Evolutionary conservation across 2,329 filamentous ascomycete species (phyloP).

Genomic region (Ceratocystiopsis sp.): DNA sequence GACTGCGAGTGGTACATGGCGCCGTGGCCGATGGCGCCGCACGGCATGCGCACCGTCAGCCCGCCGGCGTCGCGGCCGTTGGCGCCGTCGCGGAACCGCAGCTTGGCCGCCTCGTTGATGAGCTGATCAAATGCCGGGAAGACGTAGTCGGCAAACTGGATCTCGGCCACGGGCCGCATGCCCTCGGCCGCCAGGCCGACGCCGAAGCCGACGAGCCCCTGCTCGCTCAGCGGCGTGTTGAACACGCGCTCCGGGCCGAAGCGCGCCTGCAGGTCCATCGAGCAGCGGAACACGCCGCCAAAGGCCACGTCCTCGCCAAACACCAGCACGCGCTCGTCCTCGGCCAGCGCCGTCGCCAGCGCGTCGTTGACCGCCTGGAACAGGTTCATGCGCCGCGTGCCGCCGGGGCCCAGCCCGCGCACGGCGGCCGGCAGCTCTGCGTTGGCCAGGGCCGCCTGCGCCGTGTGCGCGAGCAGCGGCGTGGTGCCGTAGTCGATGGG

Average conservation of each 20-base stretch:
- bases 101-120: slow-evolving; percentile 84
- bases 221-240: slow-evolving; percentile 88
- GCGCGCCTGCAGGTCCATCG: slow-evolving; percentile 74
- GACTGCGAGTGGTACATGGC: slow-evolving; percentile 79
- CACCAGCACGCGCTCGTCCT: slow-evolving; percentile 72
- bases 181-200: slow-evolving; percentile 82
- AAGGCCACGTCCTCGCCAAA: slow-evolving; percentile 98
- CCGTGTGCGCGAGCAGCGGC: slow-evolving; percentile 62
- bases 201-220: slow-evolving; percentile 86
- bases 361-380: slow-evolving; percentile 91
- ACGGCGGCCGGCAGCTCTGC: slow-evolving; percentile 52
- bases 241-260: slow-evolving; percentile 84
- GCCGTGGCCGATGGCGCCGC: slow-evolving; percentile 77
- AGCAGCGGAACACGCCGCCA: slow-evolving; percentile 88
- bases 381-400: slow-evolving; percentile 77
- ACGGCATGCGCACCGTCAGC: slow-evolving; percentile 78
- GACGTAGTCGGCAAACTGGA: slow-evolving; percentile 91
- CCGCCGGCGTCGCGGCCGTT: slow-evolving; percentile 50
- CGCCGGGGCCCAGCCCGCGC: slow-evolving; percentile 38
- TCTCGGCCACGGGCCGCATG: slow-evolving; percentile 84
- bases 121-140: slow-evolving; percentile 88
- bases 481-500: slow-evolving; percentile 77
- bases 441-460: slow-evolving; percentile 53
- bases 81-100: slow-evolving; percentile 54
- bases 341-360: slow-evolving; percentile 61